Conservation (phyloP, 169 alveolate species). For the Perkinsus chesapeaki region DNA sequence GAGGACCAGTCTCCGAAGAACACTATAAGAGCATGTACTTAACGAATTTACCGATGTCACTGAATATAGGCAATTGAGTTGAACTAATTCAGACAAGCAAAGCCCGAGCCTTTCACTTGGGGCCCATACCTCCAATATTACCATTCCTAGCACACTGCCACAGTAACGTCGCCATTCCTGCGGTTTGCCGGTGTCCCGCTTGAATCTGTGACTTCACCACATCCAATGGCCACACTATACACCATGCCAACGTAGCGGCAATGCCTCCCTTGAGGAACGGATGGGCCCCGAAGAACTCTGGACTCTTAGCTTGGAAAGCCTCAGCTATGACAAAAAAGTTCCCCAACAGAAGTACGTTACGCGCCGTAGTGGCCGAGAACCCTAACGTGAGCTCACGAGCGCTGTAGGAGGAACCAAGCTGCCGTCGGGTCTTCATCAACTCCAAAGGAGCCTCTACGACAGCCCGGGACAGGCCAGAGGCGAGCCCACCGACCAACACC, state of each 20-base stretch:
- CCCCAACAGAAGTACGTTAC: slow-evolving; percentile 23
- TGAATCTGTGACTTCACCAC: slow-evolving; percentile 23
- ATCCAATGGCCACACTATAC: slow-evolving; percentile 48
- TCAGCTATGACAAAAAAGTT: slow-evolving; percentile 24
- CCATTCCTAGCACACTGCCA: not conserved
- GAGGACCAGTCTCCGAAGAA: no score
- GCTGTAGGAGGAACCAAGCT: slow-evolving; percentile 18
- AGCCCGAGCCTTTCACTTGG: not conserved
- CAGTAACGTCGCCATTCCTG: not conserved
- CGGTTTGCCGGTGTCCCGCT: slow-evolving; percentile 21
- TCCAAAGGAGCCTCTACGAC: slow-evolving; percentile 40
- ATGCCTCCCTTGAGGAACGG: slow-evolving; percentile 27
- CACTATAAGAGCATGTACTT: no score
- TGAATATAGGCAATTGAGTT: no score
- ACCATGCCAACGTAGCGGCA: slow-evolving; percentile 28
- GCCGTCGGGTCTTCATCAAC: slow-evolving; percentile 33
- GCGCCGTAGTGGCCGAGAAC: slow-evolving; percentile 6
- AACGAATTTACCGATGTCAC: no score
- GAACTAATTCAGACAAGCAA: no score
- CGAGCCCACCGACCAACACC: slow-evolving; percentile 24
- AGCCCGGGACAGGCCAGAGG: slow-evolving; percentile 29
- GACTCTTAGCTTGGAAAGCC: slow-evolving; percentile 14
- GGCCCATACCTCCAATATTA: not conserved
- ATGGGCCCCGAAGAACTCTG: slow-evolving; percentile 20
- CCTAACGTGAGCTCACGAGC: slow-evolving; percentile 22